Percentiles rank a stretch among this genome's conserved stretches.
Conservation (phyloP, 257 asterid genomes). For the Primulina tabacum region DNA sequence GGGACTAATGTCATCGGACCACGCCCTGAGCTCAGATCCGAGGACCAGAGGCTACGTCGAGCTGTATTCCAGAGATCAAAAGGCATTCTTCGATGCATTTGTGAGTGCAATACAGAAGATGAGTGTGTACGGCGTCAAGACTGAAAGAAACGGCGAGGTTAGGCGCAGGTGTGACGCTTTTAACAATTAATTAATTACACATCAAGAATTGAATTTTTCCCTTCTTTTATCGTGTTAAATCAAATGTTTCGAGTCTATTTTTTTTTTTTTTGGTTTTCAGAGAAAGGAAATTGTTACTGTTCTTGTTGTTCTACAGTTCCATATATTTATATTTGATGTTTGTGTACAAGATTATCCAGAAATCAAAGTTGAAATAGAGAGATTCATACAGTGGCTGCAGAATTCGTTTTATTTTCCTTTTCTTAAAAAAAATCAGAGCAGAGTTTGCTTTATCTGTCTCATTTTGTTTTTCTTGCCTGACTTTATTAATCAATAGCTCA, state of each 20-base stretch:
- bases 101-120: constrained; percentile 79
- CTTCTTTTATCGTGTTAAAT: background rate
- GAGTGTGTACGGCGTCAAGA: constrained; percentile 56
- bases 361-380: background rate
- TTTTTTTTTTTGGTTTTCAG: too few relatives aligned
- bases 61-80: constrained; percentile 52
- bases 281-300: too few relatives aligned
- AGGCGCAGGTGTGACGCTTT: constrained; percentile 87
- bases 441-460: background rate
- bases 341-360: background rate
- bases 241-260: background rate
- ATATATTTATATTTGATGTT: background rate
- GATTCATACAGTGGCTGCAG: too few relatives aligned
- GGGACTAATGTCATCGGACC: constrained; percentile 71
- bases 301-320: background rate
- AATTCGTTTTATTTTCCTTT: too few relatives aligned
- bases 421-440: too few relatives aligned
- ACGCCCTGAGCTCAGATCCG: constrained; percentile 50
- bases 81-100: constrained; percentile 67
- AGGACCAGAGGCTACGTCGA: constrained; percentile 54
- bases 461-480: background rate
- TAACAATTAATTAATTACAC: constrained; percentile 39
- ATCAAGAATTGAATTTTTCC: background rate
- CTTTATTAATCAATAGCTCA: background rate
- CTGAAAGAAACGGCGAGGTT: constrained; percentile 73